These are phyloP conservation scores for Fusarium proliferatum DNA, from an alignment of 2,329 filamentous ascomycete species.

Conservation along the genomic window DNA sequence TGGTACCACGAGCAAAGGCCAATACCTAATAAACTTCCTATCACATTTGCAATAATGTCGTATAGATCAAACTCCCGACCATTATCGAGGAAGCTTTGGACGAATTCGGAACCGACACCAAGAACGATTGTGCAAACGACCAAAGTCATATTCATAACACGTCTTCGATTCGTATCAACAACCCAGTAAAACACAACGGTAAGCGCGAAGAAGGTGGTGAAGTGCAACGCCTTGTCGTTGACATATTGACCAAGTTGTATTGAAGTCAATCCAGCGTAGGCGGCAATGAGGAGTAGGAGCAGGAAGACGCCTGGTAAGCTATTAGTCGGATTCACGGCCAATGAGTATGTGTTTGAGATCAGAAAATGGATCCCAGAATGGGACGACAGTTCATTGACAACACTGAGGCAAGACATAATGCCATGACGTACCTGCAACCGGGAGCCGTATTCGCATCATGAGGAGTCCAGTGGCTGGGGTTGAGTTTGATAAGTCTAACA, in stretches of 20 bases:
- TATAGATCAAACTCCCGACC: slow-evolving; percentile 78
- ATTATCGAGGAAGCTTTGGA: slow-evolving; percentile 81
- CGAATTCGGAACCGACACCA: slow-evolving; percentile 78
- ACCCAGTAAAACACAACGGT: slow-evolving; percentile 97
- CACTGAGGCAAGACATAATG: neutral
- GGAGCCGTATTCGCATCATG: slow-evolving; percentile 84
- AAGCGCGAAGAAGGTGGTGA: slow-evolving; percentile 88
- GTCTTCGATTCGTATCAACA: slow-evolving; percentile 87
- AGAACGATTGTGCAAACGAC: slow-evolving; percentile 79
- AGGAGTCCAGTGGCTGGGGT: slow-evolving; percentile 3
- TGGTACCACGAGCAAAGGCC: slow-evolving; percentile 91
- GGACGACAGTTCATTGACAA: neutral
- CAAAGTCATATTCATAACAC: slow-evolving; percentile 85
- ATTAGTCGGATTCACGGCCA: slow-evolving; percentile 9
- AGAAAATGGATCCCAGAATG: neutral
- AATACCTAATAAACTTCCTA: slow-evolving; percentile 79
- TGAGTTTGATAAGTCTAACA: neutral
- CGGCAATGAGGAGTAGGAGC: slow-evolving; percentile 78
- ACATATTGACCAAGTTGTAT: slow-evolving; percentile 67
- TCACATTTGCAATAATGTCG: slow-evolving; percentile 88
- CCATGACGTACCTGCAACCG: slow-evolving; percentile 79
- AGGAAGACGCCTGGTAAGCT: slow-evolving; percentile 70
- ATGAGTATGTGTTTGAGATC: neutral
- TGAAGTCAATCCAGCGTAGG: slow-evolving; percentile 81
- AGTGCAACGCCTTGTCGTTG: slow-evolving; percentile 92